Base-by-base conservation (phyloP, 139 green algal genomes). In the Desmodesmus armatus region DNA sequence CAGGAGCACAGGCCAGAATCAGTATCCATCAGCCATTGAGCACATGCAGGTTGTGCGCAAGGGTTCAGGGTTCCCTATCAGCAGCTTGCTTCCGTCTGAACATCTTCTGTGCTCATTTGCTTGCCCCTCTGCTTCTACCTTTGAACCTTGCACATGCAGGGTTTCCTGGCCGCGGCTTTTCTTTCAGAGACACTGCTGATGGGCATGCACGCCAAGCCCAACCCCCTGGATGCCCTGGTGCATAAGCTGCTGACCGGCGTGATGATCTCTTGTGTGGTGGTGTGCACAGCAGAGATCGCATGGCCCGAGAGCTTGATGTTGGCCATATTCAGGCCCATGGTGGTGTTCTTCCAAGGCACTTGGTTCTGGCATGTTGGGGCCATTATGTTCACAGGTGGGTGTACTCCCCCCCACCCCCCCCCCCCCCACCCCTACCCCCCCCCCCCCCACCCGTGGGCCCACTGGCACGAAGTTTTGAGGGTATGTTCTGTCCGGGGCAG, bases 361-460 rank as follows among this genome's bases (percentile, higher is more conserved):
- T 84, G 78, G 78, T 84, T 84, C 78, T 84, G 78, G 78, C 78
- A 84, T 33, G 78, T 84, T 2, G 78, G 78, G 15, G 47, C 62
- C 3, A 84, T 84, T 43, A 67, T 84, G 78, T 84, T 84, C 27
- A 77, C 19, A 37, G 40, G 78, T 84, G 67, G 66, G 62, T 72
- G 62, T 15, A n/a, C n/a, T n/a, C n/a, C n/a, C n/a, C n/a, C n/a
- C n/a, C n/a, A n/a, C n/a, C n/a, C n/a, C n/a, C n/a, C n/a, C n/a
- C n/a, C n/a, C n/a, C n/a, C n/a, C n/a, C n/a, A n/a, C n/a, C n/a
- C n/a, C n/a, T n/a, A n/a, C n/a, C n/a, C n/a, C n/a, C n/a, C n/a
- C n/a, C n/a, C n/a, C n/a, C n/a, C n/a, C n/a, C n/a, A n/a, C n/a
- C n/a, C n/a, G 23, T 19, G 23, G 53, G 53, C 53, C 53, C 19